Evolutionary conservation across 2,329 filamentous ascomycete genomes (phyloP), one percentile per base, ranked within the genome.

Genomic region (Fusarium verrucosum): DNA sequence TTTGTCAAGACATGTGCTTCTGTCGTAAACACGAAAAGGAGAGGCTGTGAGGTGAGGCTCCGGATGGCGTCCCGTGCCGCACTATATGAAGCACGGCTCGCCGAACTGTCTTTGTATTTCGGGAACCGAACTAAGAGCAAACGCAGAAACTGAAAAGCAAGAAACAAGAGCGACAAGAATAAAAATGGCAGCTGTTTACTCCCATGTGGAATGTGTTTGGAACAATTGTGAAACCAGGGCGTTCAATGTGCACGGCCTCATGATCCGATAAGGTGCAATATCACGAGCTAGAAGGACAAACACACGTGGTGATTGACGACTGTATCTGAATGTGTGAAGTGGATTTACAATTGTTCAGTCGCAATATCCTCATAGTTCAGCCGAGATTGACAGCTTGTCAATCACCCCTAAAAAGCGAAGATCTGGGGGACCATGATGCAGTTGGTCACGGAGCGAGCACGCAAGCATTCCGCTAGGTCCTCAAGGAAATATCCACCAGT

Each of bases 401-500:
- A 42, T 47, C 43, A 16, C 30, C 30, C 46, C 17, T 32, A 19
- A 28, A 28, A 32, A n/a, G n/a, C 23, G 35, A n/a, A 61, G 61
- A 65, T 65, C 56, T 53, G 62, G 61, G 61, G 56, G 46, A 44
- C 50, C 44, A 47, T 61, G 50, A 37, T 50, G 35, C 44, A 16
- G n/a, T 26, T 22, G 26, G 40, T 58, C 40, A 44, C 56, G 51
- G 42, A 49, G 56, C 22, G 26, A 52, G 40, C 35, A 60, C 54
- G 54, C 54, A 50, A 50, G 47, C 41, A 50, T 50, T 50, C 35
- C 37, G 38, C 30, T 16, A n/a, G 30, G 30, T 16, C 9, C 16
- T 50, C 42, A 44, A 50, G 22, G 52, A 57, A 65, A 61, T 65
- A 52, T 64, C 60, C 60, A 63, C 61, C 61, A 50, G 45, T 46